A percentile compares a stretch with the other conserved stretches of the same genome.
phyloP scores from a whole-genome alignment of 352 stramenopile genomes.

The Globisporangium alternatum region DNA sequence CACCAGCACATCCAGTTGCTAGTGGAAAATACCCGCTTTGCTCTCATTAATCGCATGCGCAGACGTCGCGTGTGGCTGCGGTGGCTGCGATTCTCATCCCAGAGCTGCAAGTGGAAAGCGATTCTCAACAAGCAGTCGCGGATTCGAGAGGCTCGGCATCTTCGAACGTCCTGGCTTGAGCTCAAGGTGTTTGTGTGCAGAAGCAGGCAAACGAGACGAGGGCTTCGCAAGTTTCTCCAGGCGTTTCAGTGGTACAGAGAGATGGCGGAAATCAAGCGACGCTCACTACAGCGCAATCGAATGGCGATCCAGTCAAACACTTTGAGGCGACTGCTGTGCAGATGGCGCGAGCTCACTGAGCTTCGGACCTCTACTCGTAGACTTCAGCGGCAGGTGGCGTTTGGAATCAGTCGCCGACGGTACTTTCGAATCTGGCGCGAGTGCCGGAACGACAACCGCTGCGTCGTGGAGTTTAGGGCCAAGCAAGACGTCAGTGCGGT shows the following conservation, averaged over 20 bases:
- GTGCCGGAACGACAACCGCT: conserved; percentile 1
- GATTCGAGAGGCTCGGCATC: background rate
- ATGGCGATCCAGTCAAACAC: background rate
- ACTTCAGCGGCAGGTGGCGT: background rate
- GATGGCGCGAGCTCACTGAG: background rate
- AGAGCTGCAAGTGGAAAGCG: background rate
- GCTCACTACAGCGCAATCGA: background rate
- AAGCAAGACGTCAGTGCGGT: background rate
- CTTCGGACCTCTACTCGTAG: background rate
- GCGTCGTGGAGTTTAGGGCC: conserved; percentile 1
- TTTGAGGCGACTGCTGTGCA: background rate
- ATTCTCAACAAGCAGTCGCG: background rate
- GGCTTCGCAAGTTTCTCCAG: background rate
- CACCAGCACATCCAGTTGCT: background rate
- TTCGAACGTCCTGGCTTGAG: conserved; percentile 5
- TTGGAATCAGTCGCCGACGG: conserved; percentile 11
- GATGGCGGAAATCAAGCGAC: background rate
- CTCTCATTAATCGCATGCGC: conserved; percentile 26
- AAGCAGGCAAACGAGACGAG: background rate
- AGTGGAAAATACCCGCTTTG: background rate
- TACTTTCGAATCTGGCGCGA: conserved; percentile 15
- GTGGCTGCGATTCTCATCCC: conserved; percentile 21
- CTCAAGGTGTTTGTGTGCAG: conserved; percentile 8
- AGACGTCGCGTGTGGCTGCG: conserved; percentile 27
- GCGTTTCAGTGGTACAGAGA: background rate